These are phyloP conservation scores for Cryptococcus floricola DNA, from an alignment of 1,284 basidiomycete species.

Conservation along the genomic window DNA sequence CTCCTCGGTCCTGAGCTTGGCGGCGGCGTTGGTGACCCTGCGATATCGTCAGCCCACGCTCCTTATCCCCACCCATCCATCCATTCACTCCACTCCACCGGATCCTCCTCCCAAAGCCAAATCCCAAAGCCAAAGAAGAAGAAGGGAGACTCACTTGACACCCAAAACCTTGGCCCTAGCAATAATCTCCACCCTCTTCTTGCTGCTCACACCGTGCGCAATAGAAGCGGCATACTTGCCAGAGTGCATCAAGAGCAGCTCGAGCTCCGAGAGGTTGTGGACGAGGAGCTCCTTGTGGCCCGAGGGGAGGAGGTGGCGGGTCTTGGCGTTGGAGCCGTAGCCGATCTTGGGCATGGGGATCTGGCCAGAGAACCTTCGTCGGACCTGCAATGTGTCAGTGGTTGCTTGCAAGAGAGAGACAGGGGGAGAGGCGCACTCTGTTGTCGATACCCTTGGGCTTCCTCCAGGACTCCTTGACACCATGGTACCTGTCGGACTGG, in stretches of 20 bases:
- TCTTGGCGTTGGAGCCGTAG: conserved; percentile 61
- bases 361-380: conserved; percentile 94
- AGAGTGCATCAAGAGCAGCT: conserved; percentile 97
- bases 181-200: conserved; percentile 90
- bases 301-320: conserved; percentile 88
- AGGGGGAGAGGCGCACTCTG: conserved; percentile 53
- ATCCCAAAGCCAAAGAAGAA: neutral
- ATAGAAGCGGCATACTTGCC: conserved; percentile 94
- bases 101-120: too few species aligned
- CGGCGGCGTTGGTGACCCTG: conserved; percentile 88
- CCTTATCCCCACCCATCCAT: too few species aligned
- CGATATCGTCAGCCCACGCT: conserved; percentile 14
- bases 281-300: conserved; percentile 93
- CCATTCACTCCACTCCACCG: too few species aligned
- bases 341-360: conserved; percentile 83
- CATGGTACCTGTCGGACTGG: conserved; percentile 92
- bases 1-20: conserved; percentile 96
- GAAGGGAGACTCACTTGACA: conserved; percentile 57
- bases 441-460: conserved; percentile 97
- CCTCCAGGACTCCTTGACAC: conserved; percentile 95
- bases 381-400: conserved; percentile 41
- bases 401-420: neutral
- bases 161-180: conserved; percentile 83
- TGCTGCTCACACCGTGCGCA: conserved; percentile 94
- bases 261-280: conserved; percentile 84